Percentiles rank a stretch among this genome's conserved stretches.
Conservation (phyloP, 2,329 filamentous ascomycete genomes). For the Pleurostoma richardsiae region DNA sequence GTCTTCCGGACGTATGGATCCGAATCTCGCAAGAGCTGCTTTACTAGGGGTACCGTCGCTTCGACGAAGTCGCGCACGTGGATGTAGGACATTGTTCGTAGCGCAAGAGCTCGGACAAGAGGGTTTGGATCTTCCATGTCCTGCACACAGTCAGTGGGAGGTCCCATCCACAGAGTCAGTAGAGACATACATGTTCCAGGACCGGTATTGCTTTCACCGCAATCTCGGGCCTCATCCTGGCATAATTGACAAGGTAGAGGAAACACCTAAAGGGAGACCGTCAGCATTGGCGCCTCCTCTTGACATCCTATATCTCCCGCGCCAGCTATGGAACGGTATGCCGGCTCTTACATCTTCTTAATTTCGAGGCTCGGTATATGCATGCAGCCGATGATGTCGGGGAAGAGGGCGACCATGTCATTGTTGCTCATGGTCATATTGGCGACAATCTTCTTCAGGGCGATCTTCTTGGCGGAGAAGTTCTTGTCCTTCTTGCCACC, state of each 20-base stretch:
- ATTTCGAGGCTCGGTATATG: slow-evolving; percentile 90
- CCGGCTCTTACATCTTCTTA: slow-evolving; percentile 84
- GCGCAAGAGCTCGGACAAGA: slow-evolving; percentile 81
- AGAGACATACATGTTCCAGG: slow-evolving; percentile 64
- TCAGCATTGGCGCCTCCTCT: slow-evolving; percentile 6
- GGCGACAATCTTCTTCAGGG: slow-evolving; percentile 97
- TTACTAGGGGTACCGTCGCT: slow-evolving; percentile 79
- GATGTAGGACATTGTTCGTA: slow-evolving; percentile 95
- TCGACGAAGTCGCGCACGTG: slow-evolving; percentile 95
- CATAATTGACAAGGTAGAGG: slow-evolving; percentile 94
- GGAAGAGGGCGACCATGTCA: slow-evolving; percentile 96
- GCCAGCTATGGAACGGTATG: not conserved
- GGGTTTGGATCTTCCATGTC: slow-evolving; percentile 94
- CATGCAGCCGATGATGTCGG: slow-evolving; percentile 95
- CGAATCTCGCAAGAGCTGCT: slow-evolving; percentile 73
- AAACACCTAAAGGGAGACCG: slow-evolving; percentile 69
- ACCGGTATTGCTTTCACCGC: slow-evolving; percentile 90
- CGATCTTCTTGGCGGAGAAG: slow-evolving; percentile 90
- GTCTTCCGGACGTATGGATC: slow-evolving; percentile 98
- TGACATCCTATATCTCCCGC: not conserved
- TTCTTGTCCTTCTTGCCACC: slow-evolving; percentile 99
- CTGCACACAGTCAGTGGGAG: slow-evolving; percentile 34
- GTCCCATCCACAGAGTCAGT: not conserved
- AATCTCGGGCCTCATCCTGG: slow-evolving; percentile 88
- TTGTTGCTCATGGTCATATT: slow-evolving; percentile 99